These are phyloP conservation scores for Leccinum subspadiceum DNA, from an alignment of 1,284 basidiomycete genomes.

Conservation along the genomic window DNA sequence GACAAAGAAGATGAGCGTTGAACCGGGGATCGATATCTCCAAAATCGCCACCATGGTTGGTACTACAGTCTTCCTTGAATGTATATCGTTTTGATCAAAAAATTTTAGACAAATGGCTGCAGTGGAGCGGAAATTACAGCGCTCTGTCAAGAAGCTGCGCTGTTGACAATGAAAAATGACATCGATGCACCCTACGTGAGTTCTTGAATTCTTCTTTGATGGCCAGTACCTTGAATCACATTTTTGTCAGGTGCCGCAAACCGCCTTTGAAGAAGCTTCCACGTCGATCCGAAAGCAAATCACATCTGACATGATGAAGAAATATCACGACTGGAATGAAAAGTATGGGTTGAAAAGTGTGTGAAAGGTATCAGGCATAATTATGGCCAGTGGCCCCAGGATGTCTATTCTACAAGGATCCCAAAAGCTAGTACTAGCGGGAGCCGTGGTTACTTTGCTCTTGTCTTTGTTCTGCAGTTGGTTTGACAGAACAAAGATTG, in stretches of 20 bases:
- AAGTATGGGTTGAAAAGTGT: constrained; percentile 32
- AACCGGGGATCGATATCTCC: constrained; percentile 64
- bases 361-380: constrained; percentile 4
- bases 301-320: constrained; percentile 75
- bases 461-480: background rate
- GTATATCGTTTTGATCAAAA: constrained; percentile 10
- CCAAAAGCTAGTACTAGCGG: background rate
- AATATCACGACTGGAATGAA: constrained; percentile 66
- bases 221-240: background rate
- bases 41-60: constrained; percentile 75
- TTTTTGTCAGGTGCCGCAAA: constrained; percentile 61
- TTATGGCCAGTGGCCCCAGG: background rate
- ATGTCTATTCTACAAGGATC: background rate
- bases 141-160: constrained; percentile 94
- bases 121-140: constrained; percentile 94
- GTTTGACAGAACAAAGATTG: background rate
- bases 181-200: constrained; percentile 76
- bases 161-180: constrained; percentile 81
- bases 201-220: constrained; percentile 1
- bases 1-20: constrained; percentile 78
- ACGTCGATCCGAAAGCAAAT: constrained; percentile 77
- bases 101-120: constrained; percentile 81
- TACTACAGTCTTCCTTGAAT: background rate
- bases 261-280: constrained; percentile 79
- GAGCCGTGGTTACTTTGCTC: constrained; percentile 1